phyloP scores from a whole-genome alignment of 352 stramenopile species.

The Globisporangium orthogonon region DNA sequence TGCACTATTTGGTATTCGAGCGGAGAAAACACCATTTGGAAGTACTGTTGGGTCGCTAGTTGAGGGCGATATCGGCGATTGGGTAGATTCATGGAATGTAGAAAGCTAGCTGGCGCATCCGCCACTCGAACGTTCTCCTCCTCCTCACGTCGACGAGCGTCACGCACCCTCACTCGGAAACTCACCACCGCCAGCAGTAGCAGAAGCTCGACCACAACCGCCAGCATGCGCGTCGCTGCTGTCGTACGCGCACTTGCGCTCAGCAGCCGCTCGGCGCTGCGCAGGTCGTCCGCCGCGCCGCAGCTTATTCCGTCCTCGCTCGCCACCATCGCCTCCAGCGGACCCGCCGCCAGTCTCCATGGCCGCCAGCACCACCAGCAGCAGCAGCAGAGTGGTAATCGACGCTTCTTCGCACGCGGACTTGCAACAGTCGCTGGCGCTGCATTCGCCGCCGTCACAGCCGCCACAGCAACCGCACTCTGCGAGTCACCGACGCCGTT shows the following conservation, averaged over 20 bases:
- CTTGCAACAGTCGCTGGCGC: slow-evolving; percentile 5
- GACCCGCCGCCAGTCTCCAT: neutral
- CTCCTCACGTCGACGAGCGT: neutral
- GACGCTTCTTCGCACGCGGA: neutral
- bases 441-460: neutral
- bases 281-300: too few species aligned
- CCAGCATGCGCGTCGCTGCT: slow-evolving; percentile 3
- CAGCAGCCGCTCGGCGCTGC: too few species aligned
- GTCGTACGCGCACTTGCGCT: too few species aligned
- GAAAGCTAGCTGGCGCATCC: neutral
- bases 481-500: slow-evolving; percentile 9
- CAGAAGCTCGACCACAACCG: neutral
- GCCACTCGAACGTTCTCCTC: neutral
- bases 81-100: neutral
- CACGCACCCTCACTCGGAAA: neutral
- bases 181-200: neutral
- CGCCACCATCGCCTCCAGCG: neutral
- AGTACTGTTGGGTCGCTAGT: too few species aligned
- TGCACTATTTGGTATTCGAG: too few species aligned
- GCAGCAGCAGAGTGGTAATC: neutral
- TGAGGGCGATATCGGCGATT: neutral
- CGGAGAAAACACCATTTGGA: too few species aligned
- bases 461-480: neutral
- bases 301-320: neutral
- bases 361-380: neutral